Percentiles rank a stretch among this genome's conserved stretches.
Evolutionary conservation across 345 rosid species (phyloP).

Genomic region (Erysimum cheiranthoides): DNA sequence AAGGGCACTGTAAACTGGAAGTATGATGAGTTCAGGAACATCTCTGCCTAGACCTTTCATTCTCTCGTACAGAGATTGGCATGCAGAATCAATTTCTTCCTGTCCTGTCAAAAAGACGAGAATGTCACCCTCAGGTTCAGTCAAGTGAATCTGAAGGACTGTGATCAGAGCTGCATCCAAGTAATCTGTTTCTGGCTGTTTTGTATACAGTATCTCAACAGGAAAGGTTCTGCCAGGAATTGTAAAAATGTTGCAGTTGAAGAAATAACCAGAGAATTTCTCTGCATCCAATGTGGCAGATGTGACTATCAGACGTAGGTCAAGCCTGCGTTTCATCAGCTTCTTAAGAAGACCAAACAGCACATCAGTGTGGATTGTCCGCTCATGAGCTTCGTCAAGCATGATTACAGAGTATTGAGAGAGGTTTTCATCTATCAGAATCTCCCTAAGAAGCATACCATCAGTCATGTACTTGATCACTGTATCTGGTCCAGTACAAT

Average conservation of each 20-base stretch:
- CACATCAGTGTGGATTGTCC: constrained; percentile 87
- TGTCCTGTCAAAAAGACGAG: constrained; percentile 88
- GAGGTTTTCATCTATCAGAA: constrained; percentile 66
- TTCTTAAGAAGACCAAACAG: constrained; percentile 82
- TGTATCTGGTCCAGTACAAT: constrained; percentile 86
- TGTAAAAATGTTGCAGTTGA: constrained; percentile 77
- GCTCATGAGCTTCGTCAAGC: constrained; percentile 93
- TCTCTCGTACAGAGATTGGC: constrained; percentile 72
- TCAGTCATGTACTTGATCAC: constrained; percentile 92
- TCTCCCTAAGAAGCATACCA: constrained; percentile 85
- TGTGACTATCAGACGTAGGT: constrained; percentile 76
- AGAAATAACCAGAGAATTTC: constrained; percentile 83
- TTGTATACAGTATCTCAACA: constrained; percentile 78
- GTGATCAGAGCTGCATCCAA: constrained; percentile 79
- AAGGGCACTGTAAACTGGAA: constrained; percentile 86
- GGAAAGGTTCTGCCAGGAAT: constrained; percentile 89
- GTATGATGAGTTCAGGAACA: constrained; percentile 78
- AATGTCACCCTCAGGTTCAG: constrained; percentile 88
- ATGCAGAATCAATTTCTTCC: constrained; percentile 86
- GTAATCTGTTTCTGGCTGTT: constrained; percentile 87
- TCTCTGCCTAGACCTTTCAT: constrained; percentile 75
- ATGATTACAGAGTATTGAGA: constrained; percentile 81
- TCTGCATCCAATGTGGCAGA: constrained; percentile 88
- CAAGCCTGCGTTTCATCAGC: constrained; percentile 68
- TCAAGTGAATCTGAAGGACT: constrained; percentile 80